Percentiles rank a stretch among this genome's conserved stretches.
Conservation (phyloP, 306 rosid genomes). For the Acacia crassicarpa region DNA sequence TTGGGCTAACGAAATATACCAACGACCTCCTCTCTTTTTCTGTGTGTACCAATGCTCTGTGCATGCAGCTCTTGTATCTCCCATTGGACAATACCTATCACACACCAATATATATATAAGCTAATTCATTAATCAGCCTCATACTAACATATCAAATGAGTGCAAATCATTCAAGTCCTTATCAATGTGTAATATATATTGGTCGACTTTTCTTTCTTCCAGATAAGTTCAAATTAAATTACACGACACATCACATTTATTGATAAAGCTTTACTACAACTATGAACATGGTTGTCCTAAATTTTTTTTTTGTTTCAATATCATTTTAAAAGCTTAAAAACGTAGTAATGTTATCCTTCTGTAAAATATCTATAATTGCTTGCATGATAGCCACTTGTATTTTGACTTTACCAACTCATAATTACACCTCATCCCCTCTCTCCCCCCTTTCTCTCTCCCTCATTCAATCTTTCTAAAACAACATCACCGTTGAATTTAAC, state of each 20-base stretch:
- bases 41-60: slow-evolving; percentile 57
- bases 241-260: not conserved
- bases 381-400: no score
- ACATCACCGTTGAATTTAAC: no score
- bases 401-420: no score
- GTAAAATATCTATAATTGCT: no score
- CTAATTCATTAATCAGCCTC: not conserved
- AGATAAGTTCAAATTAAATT: not conserved
- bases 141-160: not conserved
- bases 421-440: no score
- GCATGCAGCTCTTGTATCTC: slow-evolving; percentile 64
- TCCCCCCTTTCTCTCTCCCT: no score
- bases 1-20: slow-evolving; percentile 60
- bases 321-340: no score
- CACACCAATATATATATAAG: not conserved
- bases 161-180: not conserved
- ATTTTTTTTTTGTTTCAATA: no score
- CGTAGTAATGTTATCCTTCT: no score
- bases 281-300: no score
- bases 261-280: not conserved
- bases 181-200: no score
- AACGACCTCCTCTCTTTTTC: slow-evolving; percentile 49
- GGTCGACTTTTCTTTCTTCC: not conserved
- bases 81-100: slow-evolving; percentile 59
- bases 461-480: no score